phyloP scores from a whole-genome alignment of 2,329 filamentous ascomycete species.

The Neonectria punicea region DNA sequence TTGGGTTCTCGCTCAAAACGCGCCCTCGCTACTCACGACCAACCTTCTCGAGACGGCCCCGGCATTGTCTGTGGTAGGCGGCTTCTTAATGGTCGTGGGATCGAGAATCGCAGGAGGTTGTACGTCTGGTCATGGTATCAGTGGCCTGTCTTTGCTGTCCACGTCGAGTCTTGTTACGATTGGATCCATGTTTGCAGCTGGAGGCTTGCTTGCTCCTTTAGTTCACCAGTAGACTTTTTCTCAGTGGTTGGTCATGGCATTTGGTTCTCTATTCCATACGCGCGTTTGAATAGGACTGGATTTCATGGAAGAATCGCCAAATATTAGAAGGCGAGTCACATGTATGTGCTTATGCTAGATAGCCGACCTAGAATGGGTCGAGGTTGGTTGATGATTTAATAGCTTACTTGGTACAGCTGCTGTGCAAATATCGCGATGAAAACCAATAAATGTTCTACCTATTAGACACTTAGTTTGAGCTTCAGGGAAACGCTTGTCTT shows the following conservation, averaged over 20 bases:
- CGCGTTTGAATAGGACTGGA: not conserved
- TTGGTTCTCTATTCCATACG: not conserved
- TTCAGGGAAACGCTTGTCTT: not conserved
- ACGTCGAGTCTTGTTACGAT: conserved; percentile 72
- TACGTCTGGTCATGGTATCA: conserved; percentile 76
- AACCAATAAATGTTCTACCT: no score
- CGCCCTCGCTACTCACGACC: conserved; percentile 45
- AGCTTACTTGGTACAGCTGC: no score
- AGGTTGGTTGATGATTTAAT: not conserved
- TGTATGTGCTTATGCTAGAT: not conserved
- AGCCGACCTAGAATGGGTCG: not conserved
- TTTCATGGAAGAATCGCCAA: not conserved
- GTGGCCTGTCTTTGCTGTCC: conserved; percentile 71
- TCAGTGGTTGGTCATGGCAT: not conserved
- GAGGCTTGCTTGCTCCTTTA: conserved; percentile 47
- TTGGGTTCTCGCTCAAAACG: conserved; percentile 47
- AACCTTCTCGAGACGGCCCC: conserved; percentile 48
- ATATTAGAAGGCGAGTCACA: not conserved
- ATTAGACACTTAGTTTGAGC: not conserved
- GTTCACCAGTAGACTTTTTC: conserved; percentile 28
- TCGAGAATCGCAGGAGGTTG: conserved; percentile 73
- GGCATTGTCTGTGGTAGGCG: conserved; percentile 60
- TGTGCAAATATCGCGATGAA: not conserved
- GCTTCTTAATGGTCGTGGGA: conserved; percentile 67
- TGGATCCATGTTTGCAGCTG: conserved; percentile 65